Evolutionary conservation across 1,139 yeast species (phyloP), one percentile per base, ranked within the genome.

Genomic region (Spathaspora jeffriesii): DNA sequence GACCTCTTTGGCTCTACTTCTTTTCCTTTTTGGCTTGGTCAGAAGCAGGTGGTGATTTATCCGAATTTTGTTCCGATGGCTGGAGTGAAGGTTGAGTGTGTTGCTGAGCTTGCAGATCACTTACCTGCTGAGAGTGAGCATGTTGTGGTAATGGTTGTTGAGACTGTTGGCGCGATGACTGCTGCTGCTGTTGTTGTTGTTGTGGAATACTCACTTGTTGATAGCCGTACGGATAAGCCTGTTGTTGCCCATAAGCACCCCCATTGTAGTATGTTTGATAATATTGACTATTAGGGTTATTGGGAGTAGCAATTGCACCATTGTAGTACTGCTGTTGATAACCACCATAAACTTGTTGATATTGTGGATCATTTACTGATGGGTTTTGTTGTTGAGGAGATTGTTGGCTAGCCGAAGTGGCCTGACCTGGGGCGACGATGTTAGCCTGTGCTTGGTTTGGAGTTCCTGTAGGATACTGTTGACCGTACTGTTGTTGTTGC

Each of bases 281-380:
- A 32, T 43, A 43, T 20, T 43, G 45, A 21, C 15, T 43, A 23
- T 23, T 43, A 5, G 41, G 14, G 30, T 43, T 43, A 28, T 39
- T 41, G 20, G 47, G 40, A 31, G 48, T 13, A 41, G 25, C 28
- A 28, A 44, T 22, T 30, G 47, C 43, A 23, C 30, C 28, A 34
- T 40, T 25, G 43, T 28, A 25, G 40, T 43, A 42, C 18, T 48
- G 45, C 22, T 45, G 49, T 32, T 47, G 52, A 21, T 43, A 41
- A 13, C 46, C 40, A 28, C 44, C 44, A 34, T 53, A 55, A 48
- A 50, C 58, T 38, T 47, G 55, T 34, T 47, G 56, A 40, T 44
- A 48, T 30, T 47, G 54, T 13, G 37, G 42, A 8, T 45, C 43
- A 34, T 32, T 43, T 30, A 37, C 37, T 41, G 45, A 23, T 40